Evolutionary conservation across 495 filamentous ascomycete species (phyloP).

Genomic region (Evernia prunastri): DNA sequence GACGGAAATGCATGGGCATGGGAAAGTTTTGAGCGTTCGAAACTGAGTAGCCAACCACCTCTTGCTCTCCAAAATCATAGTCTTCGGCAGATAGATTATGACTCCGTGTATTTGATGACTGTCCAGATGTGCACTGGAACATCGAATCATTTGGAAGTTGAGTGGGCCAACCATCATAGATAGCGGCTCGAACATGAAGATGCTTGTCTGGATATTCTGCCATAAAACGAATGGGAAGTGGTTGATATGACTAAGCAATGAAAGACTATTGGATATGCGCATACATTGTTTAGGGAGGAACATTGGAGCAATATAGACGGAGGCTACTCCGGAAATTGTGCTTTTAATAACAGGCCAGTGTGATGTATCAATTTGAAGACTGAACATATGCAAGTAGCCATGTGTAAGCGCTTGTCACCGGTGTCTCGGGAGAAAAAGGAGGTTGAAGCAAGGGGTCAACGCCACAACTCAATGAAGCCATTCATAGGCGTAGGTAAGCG

Average conservation of each 20-base stretch:
- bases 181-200: not conserved
- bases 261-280: not conserved
- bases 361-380: not conserved
- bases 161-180: not conserved
- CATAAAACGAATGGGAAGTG: not conserved
- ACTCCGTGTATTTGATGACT: not conserved
- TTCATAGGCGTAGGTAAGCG: not conserved
- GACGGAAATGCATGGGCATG: not conserved
- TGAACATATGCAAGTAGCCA: conserved; percentile 4
- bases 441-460: conserved; percentile 11
- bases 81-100: not conserved
- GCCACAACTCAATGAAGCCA: not conserved
- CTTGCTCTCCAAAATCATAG: not conserved
- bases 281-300: not conserved
- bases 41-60: not conserved
- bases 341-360: not conserved
- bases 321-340: conserved; percentile 1
- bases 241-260: not conserved
- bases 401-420: not conserved
- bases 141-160: not conserved
- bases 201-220: not conserved
- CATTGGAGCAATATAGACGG: not conserved
- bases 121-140: not conserved
- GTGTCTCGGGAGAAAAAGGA: not conserved
- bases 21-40: not conserved